These are phyloP conservation scores for Lactarius psammicola DNA, from an alignment of 768 basidiomycete species.

Conservation along the genomic window DNA sequence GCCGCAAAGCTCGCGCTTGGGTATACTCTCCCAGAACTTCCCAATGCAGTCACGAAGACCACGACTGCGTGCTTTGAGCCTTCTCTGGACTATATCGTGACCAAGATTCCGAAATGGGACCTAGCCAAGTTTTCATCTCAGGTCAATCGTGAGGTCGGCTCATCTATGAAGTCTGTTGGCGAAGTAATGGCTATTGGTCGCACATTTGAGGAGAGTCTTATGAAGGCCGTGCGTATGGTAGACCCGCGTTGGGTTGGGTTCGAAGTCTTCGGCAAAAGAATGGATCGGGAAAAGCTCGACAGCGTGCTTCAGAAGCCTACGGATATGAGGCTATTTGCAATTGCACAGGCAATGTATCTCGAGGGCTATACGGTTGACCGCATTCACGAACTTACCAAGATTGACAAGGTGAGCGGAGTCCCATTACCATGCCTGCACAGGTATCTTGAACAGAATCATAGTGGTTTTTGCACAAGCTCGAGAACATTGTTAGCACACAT, in stretches of 20 bases:
- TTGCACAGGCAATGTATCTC: conserved; percentile 97
- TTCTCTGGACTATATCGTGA: conserved; percentile 97
- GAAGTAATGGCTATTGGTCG: conserved; percentile 99
- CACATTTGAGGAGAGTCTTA: conserved; percentile 97
- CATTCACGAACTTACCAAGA: conserved; percentile 93
- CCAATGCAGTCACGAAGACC: conserved; percentile 98
- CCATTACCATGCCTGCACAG: background rate
- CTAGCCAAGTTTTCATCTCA: conserved; percentile 94
- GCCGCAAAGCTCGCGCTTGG: conserved; percentile 99
- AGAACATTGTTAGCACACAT: conserved; percentile 94
- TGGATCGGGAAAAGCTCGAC: conserved; percentile 66
- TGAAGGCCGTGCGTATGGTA: conserved; percentile 97
- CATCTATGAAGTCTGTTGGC: conserved; percentile 98
- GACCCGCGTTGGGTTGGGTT: conserved; percentile 97
- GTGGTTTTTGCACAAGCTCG: conserved; percentile 99
- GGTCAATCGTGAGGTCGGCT: conserved; percentile 92
- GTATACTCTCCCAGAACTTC: conserved; percentile 94
- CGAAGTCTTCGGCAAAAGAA: conserved; percentile 84
- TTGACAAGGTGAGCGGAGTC: conserved; percentile 71
- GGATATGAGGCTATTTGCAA: conserved; percentile 94
- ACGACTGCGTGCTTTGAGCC: conserved; percentile 99
- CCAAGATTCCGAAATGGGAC: conserved; percentile 99
- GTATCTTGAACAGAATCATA: conserved; percentile 33
- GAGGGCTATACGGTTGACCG: conserved; percentile 86
- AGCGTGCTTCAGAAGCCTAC: conserved; percentile 78